A percentile compares a stretch with the other conserved stretches of the same genome.
phyloP scores from a whole-genome alignment of 148 eudicot species.

The Linanthus parryae region DNA sequence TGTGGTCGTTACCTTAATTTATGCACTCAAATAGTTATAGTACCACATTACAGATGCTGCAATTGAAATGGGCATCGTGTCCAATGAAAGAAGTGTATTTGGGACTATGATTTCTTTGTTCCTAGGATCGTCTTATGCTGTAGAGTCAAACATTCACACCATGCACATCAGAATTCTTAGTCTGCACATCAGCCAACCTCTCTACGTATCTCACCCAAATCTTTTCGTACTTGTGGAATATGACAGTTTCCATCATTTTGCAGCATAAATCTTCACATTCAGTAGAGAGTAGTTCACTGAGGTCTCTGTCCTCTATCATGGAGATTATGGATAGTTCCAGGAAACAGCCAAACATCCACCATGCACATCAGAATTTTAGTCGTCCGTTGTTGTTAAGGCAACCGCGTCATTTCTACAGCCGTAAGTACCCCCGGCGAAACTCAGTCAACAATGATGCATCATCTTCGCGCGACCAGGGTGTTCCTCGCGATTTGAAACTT shows the following conservation, averaged over 20 bases:
- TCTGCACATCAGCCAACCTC: neutral
- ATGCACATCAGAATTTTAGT: slow-evolving; percentile 31
- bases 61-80: too few species aligned
- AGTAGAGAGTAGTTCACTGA: slow-evolving; percentile 20
- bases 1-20: too few species aligned
- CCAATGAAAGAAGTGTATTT: too few species aligned
- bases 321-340: slow-evolving; percentile 40
- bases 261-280: slow-evolving; percentile 28
- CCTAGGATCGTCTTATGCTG: neutral
- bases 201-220: neutral
- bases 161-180: neutral
- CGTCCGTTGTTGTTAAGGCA: slow-evolving; percentile 38
- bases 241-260: neutral
- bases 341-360: slow-evolving; percentile 28
- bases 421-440: slow-evolving; percentile 51
- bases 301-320: slow-evolving; percentile 30
- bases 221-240: neutral
- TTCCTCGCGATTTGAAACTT: slow-evolving; percentile 28
- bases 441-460: slow-evolving; percentile 42
- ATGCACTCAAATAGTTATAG: too few species aligned
- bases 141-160: neutral
- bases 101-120: neutral
- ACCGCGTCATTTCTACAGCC: slow-evolving; percentile 48
- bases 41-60: too few species aligned
- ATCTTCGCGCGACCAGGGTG: slow-evolving; percentile 38